Percentiles rank a stretch among this genome's conserved stretches.
These are phyloP conservation scores for Penicillium odoratum DNA, from an alignment of 495 filamentous ascomycete genomes.

Conservation along the genomic window DNA sequence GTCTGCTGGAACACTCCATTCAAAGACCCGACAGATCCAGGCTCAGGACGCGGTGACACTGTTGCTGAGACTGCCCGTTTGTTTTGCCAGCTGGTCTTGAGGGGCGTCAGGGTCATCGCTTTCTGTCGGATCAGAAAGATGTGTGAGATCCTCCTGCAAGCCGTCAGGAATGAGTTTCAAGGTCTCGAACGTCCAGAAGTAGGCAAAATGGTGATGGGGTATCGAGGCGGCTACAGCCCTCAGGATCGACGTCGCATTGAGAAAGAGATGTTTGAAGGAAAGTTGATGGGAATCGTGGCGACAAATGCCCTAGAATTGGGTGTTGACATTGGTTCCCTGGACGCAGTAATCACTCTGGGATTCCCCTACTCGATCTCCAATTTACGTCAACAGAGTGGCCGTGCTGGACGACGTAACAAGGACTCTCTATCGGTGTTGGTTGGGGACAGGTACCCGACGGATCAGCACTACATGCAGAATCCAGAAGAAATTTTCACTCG, in stretches of 20 bases:
- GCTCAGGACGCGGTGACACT: slow-evolving; percentile 80
- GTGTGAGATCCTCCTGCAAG: slow-evolving; percentile 81
- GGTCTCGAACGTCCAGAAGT: slow-evolving; percentile 71
- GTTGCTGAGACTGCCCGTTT: slow-evolving; percentile 82
- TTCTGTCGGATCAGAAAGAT: slow-evolving; percentile 86
- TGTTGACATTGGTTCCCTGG: slow-evolving; percentile 92
- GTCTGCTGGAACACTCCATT: slow-evolving; percentile 98
- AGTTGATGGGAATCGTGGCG: slow-evolving; percentile 88
- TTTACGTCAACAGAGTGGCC: slow-evolving; percentile 89
- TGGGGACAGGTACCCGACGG: slow-evolving; percentile 88
- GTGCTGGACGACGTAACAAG: slow-evolving; percentile 89
- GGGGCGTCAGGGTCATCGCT: slow-evolving; percentile 90
- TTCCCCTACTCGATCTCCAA: slow-evolving; percentile 97
- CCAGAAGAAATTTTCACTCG: slow-evolving; percentile 95
- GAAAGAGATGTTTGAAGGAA: slow-evolving; percentile 95
- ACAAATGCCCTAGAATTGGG: slow-evolving; percentile 92
- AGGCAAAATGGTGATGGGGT: slow-evolving; percentile 84
- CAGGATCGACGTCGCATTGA: slow-evolving; percentile 92
- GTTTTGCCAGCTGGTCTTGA: slow-evolving; percentile 85
- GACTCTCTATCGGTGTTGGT: slow-evolving; percentile 90
- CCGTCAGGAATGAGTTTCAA: slow-evolving; percentile 74
- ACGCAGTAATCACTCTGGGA: slow-evolving; percentile 90
- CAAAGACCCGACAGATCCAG: slow-evolving; percentile 84
- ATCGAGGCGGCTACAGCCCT: slow-evolving; percentile 92
- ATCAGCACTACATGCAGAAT: slow-evolving; percentile 96